Base-by-base conservation (phyloP, 805 yeast genomes). In the Saccharomycopsis selenospora region DNA sequence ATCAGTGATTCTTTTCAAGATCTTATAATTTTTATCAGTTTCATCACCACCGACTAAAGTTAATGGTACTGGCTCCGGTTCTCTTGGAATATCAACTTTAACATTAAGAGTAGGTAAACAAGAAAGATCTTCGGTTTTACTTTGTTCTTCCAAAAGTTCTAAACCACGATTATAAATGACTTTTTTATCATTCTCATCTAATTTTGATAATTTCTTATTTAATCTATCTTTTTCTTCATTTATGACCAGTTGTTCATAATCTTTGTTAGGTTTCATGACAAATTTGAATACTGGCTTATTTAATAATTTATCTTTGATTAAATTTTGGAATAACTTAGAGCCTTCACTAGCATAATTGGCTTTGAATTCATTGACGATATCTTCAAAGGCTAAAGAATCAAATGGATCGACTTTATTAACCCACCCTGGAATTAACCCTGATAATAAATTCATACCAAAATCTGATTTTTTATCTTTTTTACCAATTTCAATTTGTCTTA, bases 381-480 rank as follows among this genome's bases (percentile, higher is more conserved):
- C 71, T 55, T 85, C 84, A 65, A 86, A 84, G 48, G 80, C 79
- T 43, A 93, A 66, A 2, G 75, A 57, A 10, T 78, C 74, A 55
- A 91, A 69, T 1, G 95, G 95, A 63, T 87, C 86, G n/a, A 77
- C 75, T 20, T 77, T 78, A 61, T 88, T 88, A 45, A 85, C 81
- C 86, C 96, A 89, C 7, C 87, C 80, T 6, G 95, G 86, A n/a
- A 86, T 75, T 6, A 93, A 54, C 1, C 87, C 74, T 60, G 79
- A 79, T 28, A 91, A 69, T 42, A 91, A 62, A 30, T 80, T 80
- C 69, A 93, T 68, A 8, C 99, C 99, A 68, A 88, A 93, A 52
- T 86, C 85, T 0, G 98, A 82, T 56, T 83, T 89, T 54, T 89
- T 95, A 56, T 88, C 90, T 57, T 87, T 87, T 61, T 87, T 82